Base-by-base conservation (phyloP, 495 filamentous ascomycete genomes). In the Opeltia flavorubescens region DNA sequence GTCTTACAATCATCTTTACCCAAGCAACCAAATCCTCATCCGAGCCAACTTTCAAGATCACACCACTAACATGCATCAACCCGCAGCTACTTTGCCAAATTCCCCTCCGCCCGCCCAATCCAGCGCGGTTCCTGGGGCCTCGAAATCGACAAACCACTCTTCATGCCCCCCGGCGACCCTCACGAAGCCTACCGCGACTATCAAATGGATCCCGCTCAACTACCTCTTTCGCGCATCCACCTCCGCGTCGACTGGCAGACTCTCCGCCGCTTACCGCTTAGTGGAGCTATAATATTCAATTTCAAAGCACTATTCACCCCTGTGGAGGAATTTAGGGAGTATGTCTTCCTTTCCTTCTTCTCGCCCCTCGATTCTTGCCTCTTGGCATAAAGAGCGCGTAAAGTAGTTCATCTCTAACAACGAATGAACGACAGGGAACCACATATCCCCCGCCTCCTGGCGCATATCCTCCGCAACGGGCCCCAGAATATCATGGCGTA, bases 221-320 rank as follows among this genome's bases (percentile, higher is more conserved):
- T 91, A 5, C 60, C 56, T 5, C 54, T 81, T n/a, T 66, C 71
- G 0, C 75, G 84, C 20, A 69, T 82, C 52, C 62, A 80, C 47
- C 71, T 95, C 12, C 76, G 88, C n/a, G 86, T 91, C 2, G 88
- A 95, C 59, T 91, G 86, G 84, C 88, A 95, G 62, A 95, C 88
- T 0, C 70, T 95, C 15, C 77, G 88, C 11, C 74, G 88, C 23
- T 66, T 94, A 1, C 88, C 88, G 2, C 62, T 95, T 4, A 83
- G 80, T 0, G 84, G 74, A 0, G 78, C 72, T 0, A 64, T 95
- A 7, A 74, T 86, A 2, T 94, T 95, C 64, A 95, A 94, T 58
- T 95, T 89, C 75, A 94, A 91, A 58, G 88, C 81, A 0, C 59
- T 94, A 0, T 94, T 95, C 64, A 91, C 86, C 2, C 82, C 83